Conservation (phyloP, 805 yeast species). For the Danielozyma ontarioensis region DNA sequence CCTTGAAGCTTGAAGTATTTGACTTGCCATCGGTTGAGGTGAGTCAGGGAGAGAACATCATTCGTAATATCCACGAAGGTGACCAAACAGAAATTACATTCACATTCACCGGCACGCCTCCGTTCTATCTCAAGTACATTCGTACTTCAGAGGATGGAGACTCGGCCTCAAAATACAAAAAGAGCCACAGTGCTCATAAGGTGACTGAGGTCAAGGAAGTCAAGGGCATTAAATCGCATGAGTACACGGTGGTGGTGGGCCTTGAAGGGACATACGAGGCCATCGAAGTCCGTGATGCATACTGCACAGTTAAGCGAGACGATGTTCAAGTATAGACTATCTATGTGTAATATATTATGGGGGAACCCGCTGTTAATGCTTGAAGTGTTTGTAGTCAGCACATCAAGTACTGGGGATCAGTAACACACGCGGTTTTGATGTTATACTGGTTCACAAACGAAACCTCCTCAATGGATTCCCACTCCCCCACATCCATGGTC, state of each 20-base stretch:
- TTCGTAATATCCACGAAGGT: slow-evolving; percentile 88
- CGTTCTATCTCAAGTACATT: slow-evolving; percentile 80
- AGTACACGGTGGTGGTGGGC: slow-evolving; percentile 69
- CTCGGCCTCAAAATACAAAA: slow-evolving; percentile 8
- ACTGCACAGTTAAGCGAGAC: slow-evolving; percentile 42
- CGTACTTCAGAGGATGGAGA: slow-evolving; percentile 50
- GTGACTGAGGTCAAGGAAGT: slow-evolving; percentile 53
- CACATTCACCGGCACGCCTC: slow-evolving; percentile 82
- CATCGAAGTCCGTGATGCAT: slow-evolving; percentile 79
- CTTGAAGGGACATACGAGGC: slow-evolving; percentile 95
- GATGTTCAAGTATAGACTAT: not conserved
- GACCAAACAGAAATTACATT: slow-evolving; percentile 87
- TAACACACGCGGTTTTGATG: slow-evolving; percentile 11
- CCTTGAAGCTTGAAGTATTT: slow-evolving; percentile 30
- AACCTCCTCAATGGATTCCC: slow-evolving; percentile 6
- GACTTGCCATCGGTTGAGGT: slow-evolving; percentile 74
- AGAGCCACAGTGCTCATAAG: slow-evolving; percentile 12
- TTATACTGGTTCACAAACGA: slow-evolving; percentile 3
- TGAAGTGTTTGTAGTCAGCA: no score
- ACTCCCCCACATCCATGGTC: slow-evolving; percentile 6
- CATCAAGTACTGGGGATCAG: slow-evolving; percentile 3
- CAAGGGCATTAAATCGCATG: slow-evolving; percentile 65
- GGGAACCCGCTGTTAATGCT: no score
- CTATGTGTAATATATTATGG: no score
- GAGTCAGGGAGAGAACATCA: slow-evolving; percentile 67